These are phyloP conservation scores for Didymella pomorum DNA, from an alignment of 2,329 filamentous ascomycete species.

Conservation along the genomic window DNA sequence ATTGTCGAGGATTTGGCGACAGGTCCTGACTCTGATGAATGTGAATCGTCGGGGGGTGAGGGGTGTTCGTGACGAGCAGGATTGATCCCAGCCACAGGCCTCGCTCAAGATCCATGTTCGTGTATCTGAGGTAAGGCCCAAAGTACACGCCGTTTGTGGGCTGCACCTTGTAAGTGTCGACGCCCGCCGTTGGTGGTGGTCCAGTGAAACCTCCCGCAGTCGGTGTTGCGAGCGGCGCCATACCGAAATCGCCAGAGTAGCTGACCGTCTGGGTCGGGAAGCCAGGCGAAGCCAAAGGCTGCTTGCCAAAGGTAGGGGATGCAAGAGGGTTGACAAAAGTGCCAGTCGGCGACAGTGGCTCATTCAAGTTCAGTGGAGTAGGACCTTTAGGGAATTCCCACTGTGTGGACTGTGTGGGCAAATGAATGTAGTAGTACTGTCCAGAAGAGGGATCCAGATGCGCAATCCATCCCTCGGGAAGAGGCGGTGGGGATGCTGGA, in stretches of 20 bases:
- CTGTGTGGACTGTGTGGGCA: slow-evolving; percentile 93
- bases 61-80: slow-evolving; percentile 87
- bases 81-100: slow-evolving; percentile 94
- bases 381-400: slow-evolving; percentile 99
- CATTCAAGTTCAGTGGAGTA: slow-evolving; percentile 84
- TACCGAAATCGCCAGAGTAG: slow-evolving; percentile 85
- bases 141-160: slow-evolving; percentile 98
- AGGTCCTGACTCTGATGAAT: slow-evolving; percentile 89
- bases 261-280: slow-evolving; percentile 83
- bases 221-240: slow-evolving; percentile 76
- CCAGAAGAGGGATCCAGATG: slow-evolving; percentile 95
- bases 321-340: slow-evolving; percentile 56
- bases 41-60: slow-evolving; percentile 94
- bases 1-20: slow-evolving; percentile 88
- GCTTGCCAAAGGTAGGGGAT: slow-evolving; percentile 62
- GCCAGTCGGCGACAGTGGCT: slow-evolving; percentile 82
- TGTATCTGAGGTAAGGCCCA: slow-evolving; percentile 92
- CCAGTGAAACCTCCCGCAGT: slow-evolving; percentile 84
- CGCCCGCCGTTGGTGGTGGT: slow-evolving; percentile 85
- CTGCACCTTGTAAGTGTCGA: slow-evolving; percentile 92
- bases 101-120: slow-evolving; percentile 94
- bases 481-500: slow-evolving; percentile 85
- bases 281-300: slow-evolving; percentile 77
- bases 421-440: slow-evolving; percentile 98
- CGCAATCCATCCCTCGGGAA: slow-evolving; percentile 98